Percentiles rank a stretch among this genome's conserved stretches.
Evolutionary conservation across 345 rosid genomes (phyloP).

Genomic region (Eutrema yunnanense): DNA sequence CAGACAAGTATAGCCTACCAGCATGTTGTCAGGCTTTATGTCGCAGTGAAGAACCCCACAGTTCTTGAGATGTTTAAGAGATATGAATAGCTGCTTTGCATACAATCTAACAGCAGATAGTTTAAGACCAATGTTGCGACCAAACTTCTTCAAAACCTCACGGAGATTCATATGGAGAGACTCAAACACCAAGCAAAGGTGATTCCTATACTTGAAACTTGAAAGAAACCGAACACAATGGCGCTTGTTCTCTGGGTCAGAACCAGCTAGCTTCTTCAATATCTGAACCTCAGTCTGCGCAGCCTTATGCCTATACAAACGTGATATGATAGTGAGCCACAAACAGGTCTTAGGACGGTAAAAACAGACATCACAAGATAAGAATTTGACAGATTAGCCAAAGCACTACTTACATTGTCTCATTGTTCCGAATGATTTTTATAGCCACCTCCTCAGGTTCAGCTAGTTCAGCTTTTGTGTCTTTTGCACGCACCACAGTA

Average conservation of each 20-base stretch:
- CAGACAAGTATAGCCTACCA: constrained; percentile 43
- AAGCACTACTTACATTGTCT: constrained; percentile 62
- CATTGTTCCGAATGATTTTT: constrained; percentile 90
- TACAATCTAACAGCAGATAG: constrained; percentile 90
- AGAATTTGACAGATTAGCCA: background rate
- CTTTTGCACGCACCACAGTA: constrained; percentile 85
- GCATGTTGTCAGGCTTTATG: constrained; percentile 99
- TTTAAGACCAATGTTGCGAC: constrained; percentile 98
- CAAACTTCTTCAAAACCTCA: constrained; percentile 98
- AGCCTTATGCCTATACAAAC: constrained; percentile 75
- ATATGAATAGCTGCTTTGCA: constrained; percentile 93
- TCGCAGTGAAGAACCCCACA: constrained; percentile 98
- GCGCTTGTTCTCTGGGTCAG: constrained; percentile 87
- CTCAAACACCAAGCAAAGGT: constrained; percentile 97
- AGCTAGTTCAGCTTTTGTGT: constrained; percentile 43
- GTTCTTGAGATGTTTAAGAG: constrained; percentile 85
- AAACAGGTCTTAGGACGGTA: background rate
- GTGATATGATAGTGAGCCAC: background rate
- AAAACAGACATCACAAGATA: background rate
- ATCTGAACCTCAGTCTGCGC: constrained; percentile 88
- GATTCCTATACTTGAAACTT: constrained; percentile 93
- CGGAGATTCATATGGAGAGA: constrained; percentile 99
- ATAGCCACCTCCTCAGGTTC: constrained; percentile 83
- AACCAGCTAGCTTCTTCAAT: constrained; percentile 84
- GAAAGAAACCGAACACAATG: constrained; percentile 91